These are phyloP conservation scores for Mentha longifolia DNA, from an alignment of 257 asterid genomes.

Conservation along the genomic window DNA sequence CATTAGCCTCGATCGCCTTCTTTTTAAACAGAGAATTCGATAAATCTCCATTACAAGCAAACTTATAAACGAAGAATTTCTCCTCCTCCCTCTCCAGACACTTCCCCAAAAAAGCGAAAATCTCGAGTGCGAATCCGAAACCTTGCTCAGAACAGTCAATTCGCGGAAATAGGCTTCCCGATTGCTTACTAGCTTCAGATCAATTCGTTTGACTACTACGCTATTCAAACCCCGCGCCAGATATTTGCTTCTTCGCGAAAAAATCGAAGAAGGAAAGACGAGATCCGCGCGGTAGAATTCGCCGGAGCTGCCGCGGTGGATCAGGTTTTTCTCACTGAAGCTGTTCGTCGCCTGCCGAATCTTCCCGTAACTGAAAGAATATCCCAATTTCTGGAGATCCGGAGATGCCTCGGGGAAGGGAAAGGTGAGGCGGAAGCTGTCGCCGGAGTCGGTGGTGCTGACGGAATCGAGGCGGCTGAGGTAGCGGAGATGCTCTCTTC, in stretches of 20 bases:
- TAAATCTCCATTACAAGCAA: slow-evolving; percentile 84
- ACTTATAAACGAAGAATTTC: slow-evolving; percentile 80
- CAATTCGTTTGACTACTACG: slow-evolving; percentile 72
- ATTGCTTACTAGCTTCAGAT: slow-evolving; percentile 56
- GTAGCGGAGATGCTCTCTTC: not conserved
- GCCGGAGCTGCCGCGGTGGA: slow-evolving; percentile 61
- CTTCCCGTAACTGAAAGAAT: not conserved
- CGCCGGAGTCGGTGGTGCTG: not conserved
- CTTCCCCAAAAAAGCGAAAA: slow-evolving; percentile 88
- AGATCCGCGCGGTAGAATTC: slow-evolving; percentile 62
- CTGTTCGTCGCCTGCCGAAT: not conserved
- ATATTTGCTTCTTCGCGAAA: too few species aligned
- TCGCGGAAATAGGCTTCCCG: slow-evolving; percentile 49
- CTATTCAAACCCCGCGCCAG: too few species aligned
- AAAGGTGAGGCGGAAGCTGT: not conserved
- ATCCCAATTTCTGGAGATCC: not conserved
- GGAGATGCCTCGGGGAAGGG: not conserved
- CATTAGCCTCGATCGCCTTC: slow-evolving; percentile 60
- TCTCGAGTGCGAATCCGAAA: slow-evolving; percentile 62
- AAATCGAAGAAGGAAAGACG: too few species aligned
- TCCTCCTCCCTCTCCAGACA: slow-evolving; percentile 88
- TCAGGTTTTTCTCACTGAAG: not conserved
- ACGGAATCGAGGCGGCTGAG: not conserved
- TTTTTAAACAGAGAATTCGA: slow-evolving; percentile 73
- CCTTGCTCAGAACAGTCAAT: slow-evolving; percentile 67